Base-by-base conservation (phyloP, 768 basidiomycete species). In the Kwoniella sp. region DNA sequence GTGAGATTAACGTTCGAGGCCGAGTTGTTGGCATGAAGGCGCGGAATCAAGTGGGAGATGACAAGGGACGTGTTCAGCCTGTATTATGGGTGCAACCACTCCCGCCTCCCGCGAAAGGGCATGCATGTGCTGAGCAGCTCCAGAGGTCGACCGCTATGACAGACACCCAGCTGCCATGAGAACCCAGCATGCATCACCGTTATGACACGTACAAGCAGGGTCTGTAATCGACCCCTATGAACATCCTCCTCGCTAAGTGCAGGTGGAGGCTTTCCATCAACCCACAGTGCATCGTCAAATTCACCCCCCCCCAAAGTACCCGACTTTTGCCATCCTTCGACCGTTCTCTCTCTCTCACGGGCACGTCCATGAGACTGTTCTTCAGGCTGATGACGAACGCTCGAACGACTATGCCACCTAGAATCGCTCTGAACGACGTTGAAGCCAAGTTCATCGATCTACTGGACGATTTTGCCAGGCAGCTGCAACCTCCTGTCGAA, bases 361-460 rank as follows among this genome's bases (percentile, higher is more conserved):
- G 28, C 41, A 26, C 23, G 17, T 50, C 15, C 27, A 56, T 56
- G 55, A 56, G 48, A 56, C n/a, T 36, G 23, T 50, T 50, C 48
- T 25, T 39, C 5, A 23, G 42, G 34, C 43, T 44, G 10, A n/a
- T 50, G 22, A 37, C 32, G 8, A 40, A 44, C 3, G 20, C 38
- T 23, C 44, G 45, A 32, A n/a, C n/a, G n/a, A n/a, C n/a, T n/a
- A 54, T 54, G 52, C 26, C 52, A 19, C 46, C 45, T 15, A 40
- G 40, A 20, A 77, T 92, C 60, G 61, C 77, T 22, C 78, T 93
- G 46, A 86, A 84, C 1, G 79, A 82, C 0, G 76, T 77, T 2
- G 92, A 96, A 75, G 76, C 79, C 49, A 76, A 76, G 26, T 78
- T 96, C 36, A 90, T 88, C 74, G 69, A 76, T 2, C 78, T 92